These are phyloP conservation scores for Primulina tabacum DNA, from an alignment of 257 asterid genomes.

Conservation along the genomic window DNA sequence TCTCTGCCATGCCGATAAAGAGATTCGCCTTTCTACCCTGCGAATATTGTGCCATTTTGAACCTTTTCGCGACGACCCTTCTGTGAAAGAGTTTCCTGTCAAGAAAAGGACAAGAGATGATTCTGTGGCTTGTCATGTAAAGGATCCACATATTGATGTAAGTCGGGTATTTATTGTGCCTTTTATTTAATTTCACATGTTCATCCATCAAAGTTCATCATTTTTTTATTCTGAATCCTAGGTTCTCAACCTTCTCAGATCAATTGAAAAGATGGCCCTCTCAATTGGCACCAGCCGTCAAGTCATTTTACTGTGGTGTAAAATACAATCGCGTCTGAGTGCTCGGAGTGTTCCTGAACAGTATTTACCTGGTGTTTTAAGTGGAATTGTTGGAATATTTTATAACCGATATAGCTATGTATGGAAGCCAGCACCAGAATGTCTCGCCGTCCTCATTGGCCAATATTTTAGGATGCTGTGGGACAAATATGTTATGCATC, in stretches of 20 bases:
- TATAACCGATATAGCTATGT: conserved; percentile 64
- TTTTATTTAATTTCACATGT: conserved; percentile 13
- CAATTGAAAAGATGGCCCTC: conserved; percentile 63
- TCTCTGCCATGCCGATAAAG: conserved; percentile 57
- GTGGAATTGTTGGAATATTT: conserved; percentile 76
- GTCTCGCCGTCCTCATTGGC: conserved; percentile 56
- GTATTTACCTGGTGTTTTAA: conserved; percentile 50
- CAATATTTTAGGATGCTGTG: conserved; percentile 49
- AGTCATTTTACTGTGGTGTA: conserved; percentile 55
- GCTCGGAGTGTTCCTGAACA: conserved; percentile 51
- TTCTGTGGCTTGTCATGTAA: conserved; percentile 35
- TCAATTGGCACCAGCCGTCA: conserved; percentile 68
- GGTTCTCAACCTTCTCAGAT: conserved; percentile 70
- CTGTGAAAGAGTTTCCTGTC: conserved; percentile 37
- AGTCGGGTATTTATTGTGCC: conserved; percentile 16
- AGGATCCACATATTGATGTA: conserved; percentile 44
- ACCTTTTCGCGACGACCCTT: conserved; percentile 36
- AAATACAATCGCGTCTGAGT: conserved; percentile 61
- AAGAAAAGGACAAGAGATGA: conserved; percentile 34
- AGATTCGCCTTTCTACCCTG: conserved; percentile 70
- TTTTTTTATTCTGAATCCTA: conserved; percentile 35
- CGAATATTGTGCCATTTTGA: conserved; percentile 81
- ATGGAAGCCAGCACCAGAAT: conserved; percentile 76
- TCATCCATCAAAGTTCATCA: not conserved
- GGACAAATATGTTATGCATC: conserved; percentile 58